These are phyloP conservation scores for Dioscorea dumetorum DNA, from an alignment of 106 monocot species.

Conservation along the genomic window DNA sequence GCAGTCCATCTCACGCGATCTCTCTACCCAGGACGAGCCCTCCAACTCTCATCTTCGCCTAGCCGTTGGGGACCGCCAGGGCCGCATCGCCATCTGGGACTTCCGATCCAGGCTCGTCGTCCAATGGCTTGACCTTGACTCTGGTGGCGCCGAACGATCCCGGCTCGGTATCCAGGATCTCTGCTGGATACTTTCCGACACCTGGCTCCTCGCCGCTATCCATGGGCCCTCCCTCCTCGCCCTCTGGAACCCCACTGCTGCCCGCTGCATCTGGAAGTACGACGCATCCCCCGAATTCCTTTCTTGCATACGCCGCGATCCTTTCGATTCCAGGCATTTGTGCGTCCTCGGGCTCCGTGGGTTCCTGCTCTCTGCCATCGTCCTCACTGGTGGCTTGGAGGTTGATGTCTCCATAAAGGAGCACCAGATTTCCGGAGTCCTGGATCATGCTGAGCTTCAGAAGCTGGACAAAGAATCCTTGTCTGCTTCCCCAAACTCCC, in stretches of 20 bases:
- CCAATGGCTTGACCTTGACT: conserved; percentile 68
- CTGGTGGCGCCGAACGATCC: conserved; percentile 9
- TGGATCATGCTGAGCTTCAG: conserved; percentile 39
- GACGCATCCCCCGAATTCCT: conserved; percentile 79
- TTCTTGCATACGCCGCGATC: conserved; percentile 86
- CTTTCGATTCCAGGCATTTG: conserved; percentile 79
- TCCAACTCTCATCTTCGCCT: conserved; percentile 55
- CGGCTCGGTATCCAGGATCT: conserved; percentile 83
- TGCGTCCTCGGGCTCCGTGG: conserved; percentile 63
- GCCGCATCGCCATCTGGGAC: conserved; percentile 82
- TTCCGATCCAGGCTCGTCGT: conserved; percentile 54
- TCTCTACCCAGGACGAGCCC: conserved; percentile 38
- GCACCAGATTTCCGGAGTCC: conserved; percentile 30
- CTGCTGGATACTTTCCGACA: conserved; percentile 79
- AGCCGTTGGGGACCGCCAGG: conserved; percentile 89
- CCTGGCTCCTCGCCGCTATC: conserved; percentile 74
- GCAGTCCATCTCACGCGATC: conserved; percentile 41
- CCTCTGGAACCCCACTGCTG: conserved; percentile 64
- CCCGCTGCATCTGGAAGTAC: conserved; percentile 87
- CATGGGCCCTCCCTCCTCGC: conserved; percentile 66
- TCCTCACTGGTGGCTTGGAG: conserved; percentile 13
- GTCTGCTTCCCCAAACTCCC: conserved; percentile 21
- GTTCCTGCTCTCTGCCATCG: conserved; percentile 71
- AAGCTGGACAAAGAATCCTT: conserved; percentile 45
- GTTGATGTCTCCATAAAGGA: conserved; percentile 49